Conservation (phyloP, 331 rosid genomes). For the Quercus lobata region DNA sequence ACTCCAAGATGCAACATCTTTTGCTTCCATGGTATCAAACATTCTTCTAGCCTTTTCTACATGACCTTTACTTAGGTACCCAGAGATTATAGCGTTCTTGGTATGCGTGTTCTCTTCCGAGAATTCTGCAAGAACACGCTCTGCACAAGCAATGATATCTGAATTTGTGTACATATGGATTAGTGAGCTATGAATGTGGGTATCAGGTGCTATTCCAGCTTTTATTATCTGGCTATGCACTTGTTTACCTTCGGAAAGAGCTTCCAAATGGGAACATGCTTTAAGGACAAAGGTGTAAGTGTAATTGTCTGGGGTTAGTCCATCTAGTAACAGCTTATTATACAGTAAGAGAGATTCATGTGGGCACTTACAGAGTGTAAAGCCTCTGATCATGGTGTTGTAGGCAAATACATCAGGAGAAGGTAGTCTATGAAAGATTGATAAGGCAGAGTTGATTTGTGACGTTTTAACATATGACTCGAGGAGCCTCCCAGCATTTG, state of each 20-base stretch:
- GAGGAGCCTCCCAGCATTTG: conserved; percentile 37
- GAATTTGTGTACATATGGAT: conserved; percentile 37
- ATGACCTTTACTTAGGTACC: conserved; percentile 34
- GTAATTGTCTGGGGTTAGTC: conserved; percentile 33
- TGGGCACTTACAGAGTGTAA: conserved; percentile 18
- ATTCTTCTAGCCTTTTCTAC: conserved; percentile 30
- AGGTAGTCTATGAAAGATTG: conserved; percentile 26
- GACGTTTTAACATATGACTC: conserved; percentile 32
- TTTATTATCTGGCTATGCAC: conserved; percentile 42
- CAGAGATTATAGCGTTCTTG: conserved; percentile 41
- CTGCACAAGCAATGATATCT: conserved; percentile 30
- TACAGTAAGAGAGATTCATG: conserved; percentile 24
- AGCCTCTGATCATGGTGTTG: conserved; percentile 41
- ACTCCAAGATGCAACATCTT: conserved; percentile 53
- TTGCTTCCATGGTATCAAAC: conserved; percentile 30
- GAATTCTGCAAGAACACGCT: conserved; percentile 28
- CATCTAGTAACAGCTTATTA: conserved; percentile 19
- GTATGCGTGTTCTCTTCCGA: conserved; percentile 25
- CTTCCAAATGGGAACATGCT: conserved; percentile 45
- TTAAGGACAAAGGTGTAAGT: conserved; percentile 45
- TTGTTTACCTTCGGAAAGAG: conserved; percentile 40
- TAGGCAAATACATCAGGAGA: conserved; percentile 42
- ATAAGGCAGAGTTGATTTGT: conserved; percentile 18
- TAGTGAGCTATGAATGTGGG: conserved; percentile 36
- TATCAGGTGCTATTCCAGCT: conserved; percentile 29